Percentiles rank a stretch among this genome's conserved stretches.
These are phyloP conservation scores for Suhomyces vadensis DNA, from an alignment of 805 yeast species.

Conservation along the genomic window DNA sequence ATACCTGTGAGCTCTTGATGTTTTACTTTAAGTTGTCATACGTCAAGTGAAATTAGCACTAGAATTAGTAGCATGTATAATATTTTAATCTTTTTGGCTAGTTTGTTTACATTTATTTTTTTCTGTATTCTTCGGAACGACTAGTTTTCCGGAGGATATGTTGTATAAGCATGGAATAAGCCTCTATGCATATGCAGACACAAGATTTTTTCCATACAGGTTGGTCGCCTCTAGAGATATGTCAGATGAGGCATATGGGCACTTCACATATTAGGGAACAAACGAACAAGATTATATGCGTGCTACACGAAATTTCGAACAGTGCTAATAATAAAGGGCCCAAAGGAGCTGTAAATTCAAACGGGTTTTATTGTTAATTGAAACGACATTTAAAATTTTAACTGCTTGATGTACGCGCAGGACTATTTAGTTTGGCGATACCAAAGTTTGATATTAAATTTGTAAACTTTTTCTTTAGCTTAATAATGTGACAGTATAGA, in stretches of 20 bases:
- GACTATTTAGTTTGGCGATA: too few relatives aligned
- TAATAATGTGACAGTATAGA: too few relatives aligned
- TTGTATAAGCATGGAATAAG: background rate
- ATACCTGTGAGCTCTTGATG: background rate
- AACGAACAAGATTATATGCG: background rate
- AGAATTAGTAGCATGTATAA: background rate
- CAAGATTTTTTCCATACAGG: background rate
- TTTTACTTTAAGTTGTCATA: background rate
- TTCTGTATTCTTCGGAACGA: too few relatives aligned
- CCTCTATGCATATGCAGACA: constrained; percentile 1
- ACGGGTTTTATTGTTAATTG: background rate
- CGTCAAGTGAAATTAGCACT: background rate
- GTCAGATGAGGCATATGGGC: background rate
- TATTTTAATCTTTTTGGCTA: background rate
- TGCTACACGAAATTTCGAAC: background rate
- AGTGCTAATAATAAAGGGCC: background rate
- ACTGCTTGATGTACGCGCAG: too few relatives aligned
- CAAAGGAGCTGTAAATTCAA: background rate
- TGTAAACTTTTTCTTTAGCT: too few relatives aligned
- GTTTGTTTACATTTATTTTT: background rate
- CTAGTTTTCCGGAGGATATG: background rate
- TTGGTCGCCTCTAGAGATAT: background rate
- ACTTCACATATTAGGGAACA: background rate
- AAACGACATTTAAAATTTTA: too few relatives aligned
- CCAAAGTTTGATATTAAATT: too few relatives aligned